Percentiles rank a stretch among this genome's conserved stretches.
Evolutionary conservation across 139 green algal genomes (phyloP).

Genomic region (Chlamydomonas asymmetrica): DNA sequence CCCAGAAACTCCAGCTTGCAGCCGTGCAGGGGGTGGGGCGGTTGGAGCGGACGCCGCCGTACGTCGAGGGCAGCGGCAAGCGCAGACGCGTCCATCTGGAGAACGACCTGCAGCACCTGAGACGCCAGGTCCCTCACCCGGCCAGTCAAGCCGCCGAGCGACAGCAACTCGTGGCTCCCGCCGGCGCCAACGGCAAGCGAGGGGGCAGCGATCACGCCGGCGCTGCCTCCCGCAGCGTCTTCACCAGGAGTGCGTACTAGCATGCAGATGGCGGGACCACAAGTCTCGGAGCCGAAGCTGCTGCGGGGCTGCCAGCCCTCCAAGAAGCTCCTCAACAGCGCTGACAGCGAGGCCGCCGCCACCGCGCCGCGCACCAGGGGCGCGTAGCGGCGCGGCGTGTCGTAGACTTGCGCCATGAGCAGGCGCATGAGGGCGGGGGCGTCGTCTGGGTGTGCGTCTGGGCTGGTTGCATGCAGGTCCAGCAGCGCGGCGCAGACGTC

Average conservation of each 20-base stretch:
- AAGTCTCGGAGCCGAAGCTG: constrained; percentile 10
- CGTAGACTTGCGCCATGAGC: background rate
- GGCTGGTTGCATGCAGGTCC: background rate
- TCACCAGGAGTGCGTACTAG: constrained; percentile 10
- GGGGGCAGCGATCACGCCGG: background rate
- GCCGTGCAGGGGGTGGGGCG: background rate
- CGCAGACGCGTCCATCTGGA: constrained; percentile 15
- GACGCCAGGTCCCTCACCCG: constrained; percentile 15
- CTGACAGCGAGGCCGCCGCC: no score
- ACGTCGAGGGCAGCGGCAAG: constrained; percentile 13
- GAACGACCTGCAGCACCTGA: constrained; percentile 4
- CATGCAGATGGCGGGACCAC: background rate
- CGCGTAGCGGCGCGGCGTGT: background rate
- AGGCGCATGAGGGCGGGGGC: background rate
- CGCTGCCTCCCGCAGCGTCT: background rate
- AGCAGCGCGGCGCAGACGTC: constrained; percentile 4
- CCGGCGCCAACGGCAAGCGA: no score
- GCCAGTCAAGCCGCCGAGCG: background rate
- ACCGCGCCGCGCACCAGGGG: background rate
- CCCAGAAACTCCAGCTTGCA: background rate
- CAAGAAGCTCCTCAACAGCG: no score
- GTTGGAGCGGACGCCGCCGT: background rate
- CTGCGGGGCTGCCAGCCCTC: background rate
- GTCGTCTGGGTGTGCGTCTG: background rate
- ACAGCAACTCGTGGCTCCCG: background rate